A percentile compares a stretch with the other conserved stretches of the same genome.
Evolutionary conservation across 345 rosid genomes (phyloP).

Genomic region (Nephelium lappaceum): DNA sequence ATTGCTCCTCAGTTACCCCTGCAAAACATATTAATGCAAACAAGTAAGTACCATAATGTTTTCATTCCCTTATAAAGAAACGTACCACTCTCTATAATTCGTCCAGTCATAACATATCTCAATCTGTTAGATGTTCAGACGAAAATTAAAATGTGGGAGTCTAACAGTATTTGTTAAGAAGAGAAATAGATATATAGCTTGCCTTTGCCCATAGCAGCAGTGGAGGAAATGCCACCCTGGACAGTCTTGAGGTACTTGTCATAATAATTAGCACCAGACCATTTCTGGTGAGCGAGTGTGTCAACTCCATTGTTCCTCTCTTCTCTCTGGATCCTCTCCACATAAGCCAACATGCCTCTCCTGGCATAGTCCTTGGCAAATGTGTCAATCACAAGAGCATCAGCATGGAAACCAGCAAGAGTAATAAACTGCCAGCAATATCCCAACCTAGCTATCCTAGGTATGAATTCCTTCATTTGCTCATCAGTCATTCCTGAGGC

Average conservation of each 20-base stretch:
- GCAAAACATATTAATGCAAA: neutral
- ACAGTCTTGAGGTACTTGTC: constrained; percentile 86
- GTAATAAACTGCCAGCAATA: constrained; percentile 98
- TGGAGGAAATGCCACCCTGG: constrained; percentile 96
- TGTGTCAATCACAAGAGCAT: constrained; percentile 80
- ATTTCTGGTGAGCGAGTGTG: constrained; percentile 95
- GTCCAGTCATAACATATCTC: too few relatives aligned
- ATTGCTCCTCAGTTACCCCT: constrained; percentile 98
- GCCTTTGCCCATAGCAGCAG: constrained; percentile 99
- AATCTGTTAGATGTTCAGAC: too few relatives aligned
- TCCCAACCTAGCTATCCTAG: constrained; percentile 75
- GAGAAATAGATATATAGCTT: constrained; percentile 16
- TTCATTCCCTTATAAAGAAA: too few relatives aligned
- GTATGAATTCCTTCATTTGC: constrained; percentile 89
- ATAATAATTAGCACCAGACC: constrained; percentile 97
- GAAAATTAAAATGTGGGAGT: too few relatives aligned
- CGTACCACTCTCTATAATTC: too few relatives aligned
- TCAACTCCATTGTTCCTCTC: constrained; percentile 92
- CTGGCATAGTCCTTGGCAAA: constrained; percentile 78
- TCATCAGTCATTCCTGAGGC: constrained; percentile 87
- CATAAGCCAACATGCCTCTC: constrained; percentile 95
- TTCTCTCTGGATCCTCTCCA: constrained; percentile 96
- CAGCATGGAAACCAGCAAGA: constrained; percentile 90
- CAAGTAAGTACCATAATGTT: neutral
- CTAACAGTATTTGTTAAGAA: neutral